Evolutionary conservation across 768 basidiomycete species (phyloP).

Genomic region (Collybia mongolica): DNA sequence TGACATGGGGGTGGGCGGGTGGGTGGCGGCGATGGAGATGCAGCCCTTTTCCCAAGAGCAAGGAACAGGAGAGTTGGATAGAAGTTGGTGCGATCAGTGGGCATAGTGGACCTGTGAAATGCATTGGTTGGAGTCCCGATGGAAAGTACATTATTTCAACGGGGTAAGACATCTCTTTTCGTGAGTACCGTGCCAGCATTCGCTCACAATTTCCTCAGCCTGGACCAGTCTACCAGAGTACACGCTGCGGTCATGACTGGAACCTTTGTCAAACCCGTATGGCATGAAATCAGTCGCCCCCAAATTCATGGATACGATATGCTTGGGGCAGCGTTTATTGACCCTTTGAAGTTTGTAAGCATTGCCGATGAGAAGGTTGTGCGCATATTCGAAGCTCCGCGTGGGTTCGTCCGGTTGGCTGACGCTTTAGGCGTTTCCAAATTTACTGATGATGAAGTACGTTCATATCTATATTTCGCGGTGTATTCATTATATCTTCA

Average conservation of each 20-base stretch:
- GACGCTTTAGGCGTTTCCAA: slow-evolving; percentile 47
- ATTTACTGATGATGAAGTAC: slow-evolving; percentile 52
- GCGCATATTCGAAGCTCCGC: slow-evolving; percentile 90
- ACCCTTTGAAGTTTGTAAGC: slow-evolving; percentile 77
- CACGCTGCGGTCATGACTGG: slow-evolving; percentile 56
- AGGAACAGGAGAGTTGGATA: slow-evolving; percentile 55
- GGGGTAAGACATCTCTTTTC: slow-evolving; percentile 44
- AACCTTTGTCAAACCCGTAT: slow-evolving; percentile 26
- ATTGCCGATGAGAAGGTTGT: slow-evolving; percentile 96
- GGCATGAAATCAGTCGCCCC: slow-evolving; percentile 90
- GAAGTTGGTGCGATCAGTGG: slow-evolving; percentile 84
- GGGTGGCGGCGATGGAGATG: slow-evolving; percentile 88
- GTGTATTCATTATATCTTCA: background rate
- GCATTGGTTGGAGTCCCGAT: slow-evolving; percentile 82
- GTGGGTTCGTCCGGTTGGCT: slow-evolving; percentile 69
- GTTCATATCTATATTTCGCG: slow-evolving; percentile 3
- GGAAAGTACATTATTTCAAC: slow-evolving; percentile 86
- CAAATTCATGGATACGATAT: slow-evolving; percentile 98
- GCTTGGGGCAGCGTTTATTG: slow-evolving; percentile 74
- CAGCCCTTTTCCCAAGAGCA: slow-evolving; percentile 13
- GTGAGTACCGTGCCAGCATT: too few relatives aligned
- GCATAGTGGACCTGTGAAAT: slow-evolving; percentile 77
- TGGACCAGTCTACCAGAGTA: slow-evolving; percentile 91
- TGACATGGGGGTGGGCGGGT: slow-evolving; percentile 94
- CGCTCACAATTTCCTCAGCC: slow-evolving; percentile 35